Evolutionary conservation across 2,329 filamentous ascomycete species (phyloP), one percentile per base, ranked within the genome.

Genomic region (Verticillium nubilum): DNA sequence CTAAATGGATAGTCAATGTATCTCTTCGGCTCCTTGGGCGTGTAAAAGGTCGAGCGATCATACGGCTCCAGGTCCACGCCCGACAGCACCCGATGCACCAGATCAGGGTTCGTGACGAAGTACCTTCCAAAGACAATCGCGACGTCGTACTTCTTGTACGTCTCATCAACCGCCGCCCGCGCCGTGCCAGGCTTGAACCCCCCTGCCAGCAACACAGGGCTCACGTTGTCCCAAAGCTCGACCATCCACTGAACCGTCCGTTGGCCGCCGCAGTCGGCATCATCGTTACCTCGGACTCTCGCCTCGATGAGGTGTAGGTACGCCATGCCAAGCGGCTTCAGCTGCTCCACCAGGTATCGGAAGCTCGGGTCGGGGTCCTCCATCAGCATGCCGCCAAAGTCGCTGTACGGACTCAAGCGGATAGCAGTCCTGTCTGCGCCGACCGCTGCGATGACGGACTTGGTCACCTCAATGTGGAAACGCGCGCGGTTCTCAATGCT

Each of bases 351-450:
- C 26, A 87, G 67, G 66, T 88, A 76, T 15, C 70, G 73, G 68
- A 87, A 89, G 61, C 87, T 83, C 2, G 83, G 80, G 4, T 80
- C 65, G 0, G 85, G 84, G 53, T 88, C 78, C 1, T 70, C 68
- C 81, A 86, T 86, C n/a, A 73, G 72, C 83, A 88, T 84, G 52
- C 78, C 79, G 61, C 86, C 80, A 73, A 84, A 87, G 5, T 74
- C 71, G 42, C 77, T 79, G 70, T 80, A 88, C 0, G 86, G 86
- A 2, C 77, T 81, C 12, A 89, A 68, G 1, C 86, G 78, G 52
- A 87, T 80, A 5, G 75, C 81, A 9, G 77, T 76, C 55, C 75
- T 73, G 6, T 86, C 76, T 0, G 78, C 74, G 2, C 85, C 85
- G 13, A 81, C 70, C 4, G 74, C 76, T 1, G 66, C 69, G 4